These are phyloP conservation scores for Pythium periplocum DNA, from an alignment of 352 stramenopile genomes.

Conservation along the genomic window DNA sequence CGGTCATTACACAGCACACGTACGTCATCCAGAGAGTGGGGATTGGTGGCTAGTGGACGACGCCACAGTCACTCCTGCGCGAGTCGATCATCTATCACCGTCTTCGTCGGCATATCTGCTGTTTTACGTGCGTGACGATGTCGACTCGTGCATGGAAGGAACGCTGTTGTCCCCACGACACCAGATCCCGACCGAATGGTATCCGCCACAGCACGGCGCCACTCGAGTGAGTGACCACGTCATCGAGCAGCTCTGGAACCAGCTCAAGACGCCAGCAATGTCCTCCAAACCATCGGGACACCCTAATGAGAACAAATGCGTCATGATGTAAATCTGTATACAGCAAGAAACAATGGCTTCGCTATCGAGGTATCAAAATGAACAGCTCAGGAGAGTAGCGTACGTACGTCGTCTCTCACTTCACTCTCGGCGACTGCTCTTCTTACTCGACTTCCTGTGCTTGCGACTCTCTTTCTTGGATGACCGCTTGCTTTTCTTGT, in stretches of 20 bases:
- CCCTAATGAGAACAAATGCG: too few relatives aligned
- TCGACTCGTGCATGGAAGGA: conserved; percentile 20
- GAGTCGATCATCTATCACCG: conserved; percentile 25
- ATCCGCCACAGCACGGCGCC: conserved; percentile 20
- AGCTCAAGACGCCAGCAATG: too few relatives aligned
- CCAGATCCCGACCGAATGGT: conserved; percentile 21
- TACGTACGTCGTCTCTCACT: too few relatives aligned
- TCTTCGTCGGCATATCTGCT: conserved; percentile 61
- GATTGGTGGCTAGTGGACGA: conserved; percentile 95
- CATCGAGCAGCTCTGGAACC: too few relatives aligned
- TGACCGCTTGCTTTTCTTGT: conserved; percentile 33
- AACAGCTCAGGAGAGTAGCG: too few relatives aligned
- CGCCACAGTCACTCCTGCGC: conserved; percentile 27
- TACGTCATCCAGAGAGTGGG: conserved; percentile 28
- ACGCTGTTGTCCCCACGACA: not conserved
- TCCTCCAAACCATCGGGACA: too few relatives aligned
- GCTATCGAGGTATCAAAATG: too few relatives aligned
- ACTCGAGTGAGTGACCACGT: conserved; percentile 8
- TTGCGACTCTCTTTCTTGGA: conserved; percentile 20
- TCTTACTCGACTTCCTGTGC: conserved; percentile 2
- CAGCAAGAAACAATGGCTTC: too few relatives aligned
- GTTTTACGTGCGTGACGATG: conserved; percentile 61
- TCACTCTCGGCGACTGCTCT: too few relatives aligned
- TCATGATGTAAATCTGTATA: too few relatives aligned
- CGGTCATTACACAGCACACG: conserved; percentile 90